A percentile compares a stretch with the other conserved stretches of the same genome.
Evolutionary conservation across 129 eudicot genomes (phyloP).

Genomic region (Flaveria ramosissima): DNA sequence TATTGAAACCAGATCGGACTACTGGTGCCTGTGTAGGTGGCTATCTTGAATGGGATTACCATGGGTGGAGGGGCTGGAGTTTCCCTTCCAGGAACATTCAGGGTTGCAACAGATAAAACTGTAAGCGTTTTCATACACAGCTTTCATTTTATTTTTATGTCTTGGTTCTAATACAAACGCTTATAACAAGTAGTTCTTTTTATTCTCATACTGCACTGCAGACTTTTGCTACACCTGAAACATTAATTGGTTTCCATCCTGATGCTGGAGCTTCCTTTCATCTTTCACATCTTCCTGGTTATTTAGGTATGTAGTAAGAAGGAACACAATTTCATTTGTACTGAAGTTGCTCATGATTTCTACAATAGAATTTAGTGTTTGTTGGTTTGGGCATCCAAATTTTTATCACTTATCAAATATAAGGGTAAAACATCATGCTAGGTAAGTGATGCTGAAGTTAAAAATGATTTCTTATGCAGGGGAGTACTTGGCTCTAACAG

Average conservation of each 20-base stretch:
- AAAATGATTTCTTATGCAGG: conserved; percentile 43
- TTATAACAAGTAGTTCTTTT: background rate
- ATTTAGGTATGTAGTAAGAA: conserved; percentile 48
- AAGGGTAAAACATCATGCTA: background rate
- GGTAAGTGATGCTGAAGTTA: background rate
- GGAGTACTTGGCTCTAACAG: conserved; percentile 82
- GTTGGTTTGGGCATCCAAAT: background rate
- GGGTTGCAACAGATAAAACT: conserved; percentile 91
- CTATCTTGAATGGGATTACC: conserved; percentile 81
- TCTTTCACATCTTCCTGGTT: conserved; percentile 86
- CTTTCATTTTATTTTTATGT: background rate
- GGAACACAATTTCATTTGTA: background rate
- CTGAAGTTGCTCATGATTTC: conserved; percentile 5
- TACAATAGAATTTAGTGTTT: background rate
- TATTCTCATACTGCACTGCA: conserved; percentile 35
- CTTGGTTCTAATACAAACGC: background rate
- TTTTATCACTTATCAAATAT: background rate
- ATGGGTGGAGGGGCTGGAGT: conserved; percentile 97
- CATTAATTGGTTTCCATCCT: conserved; percentile 88
- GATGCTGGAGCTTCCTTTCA: conserved; percentile 95
- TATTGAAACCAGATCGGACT: conserved; percentile 10
- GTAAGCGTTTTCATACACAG: conserved; percentile 34
- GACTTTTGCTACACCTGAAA: conserved; percentile 93
- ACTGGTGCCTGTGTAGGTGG: conserved; percentile 60
- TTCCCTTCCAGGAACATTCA: conserved; percentile 84